phyloP scores from a whole-genome alignment of 2,329 filamentous ascomycete genomes.

The Curvularia verruculosa region DNA sequence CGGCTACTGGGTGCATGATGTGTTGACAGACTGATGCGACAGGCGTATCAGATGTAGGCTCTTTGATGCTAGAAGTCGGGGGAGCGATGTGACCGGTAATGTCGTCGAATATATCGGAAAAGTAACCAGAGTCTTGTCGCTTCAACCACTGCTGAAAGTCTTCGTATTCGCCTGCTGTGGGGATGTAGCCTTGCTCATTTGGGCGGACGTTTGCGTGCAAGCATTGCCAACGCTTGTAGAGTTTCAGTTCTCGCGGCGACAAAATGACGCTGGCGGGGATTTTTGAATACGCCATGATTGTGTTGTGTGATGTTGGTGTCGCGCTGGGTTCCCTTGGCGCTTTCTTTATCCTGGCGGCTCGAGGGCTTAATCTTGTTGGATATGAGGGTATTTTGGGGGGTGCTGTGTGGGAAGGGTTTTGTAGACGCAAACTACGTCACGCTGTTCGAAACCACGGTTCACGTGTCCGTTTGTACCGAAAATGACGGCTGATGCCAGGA shows the following conservation, averaged over 20 bases:
- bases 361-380: background rate
- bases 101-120: conserved; percentile 39
- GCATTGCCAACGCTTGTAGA: conserved; percentile 37
- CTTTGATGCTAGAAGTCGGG: background rate
- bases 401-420: conserved; percentile 1
- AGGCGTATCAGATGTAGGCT: conserved; percentile 11
- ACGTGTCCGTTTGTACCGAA: conserved; percentile 4
- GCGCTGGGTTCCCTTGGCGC: background rate
- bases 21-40: conserved; percentile 32
- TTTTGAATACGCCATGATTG: conserved; percentile 14
- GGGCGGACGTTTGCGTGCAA: conserved; percentile 28
- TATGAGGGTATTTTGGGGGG: background rate
- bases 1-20: conserved; percentile 27
- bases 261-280: conserved; percentile 36
- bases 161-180: conserved; percentile 36
- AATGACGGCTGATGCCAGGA: conserved; percentile 4
- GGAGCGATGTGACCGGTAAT: conserved; percentile 28
- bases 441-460: conserved; percentile 7
- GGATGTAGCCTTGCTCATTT: conserved; percentile 28
- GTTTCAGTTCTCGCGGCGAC: conserved; percentile 33
- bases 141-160: conserved; percentile 40
- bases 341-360: background rate
- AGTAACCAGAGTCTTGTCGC: conserved; percentile 40
- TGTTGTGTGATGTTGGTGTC: background rate
- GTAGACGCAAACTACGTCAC: conserved; percentile 2